Percentiles rank a stretch among this genome's conserved stretches.
These are phyloP conservation scores for Chrysanthemum lavandulifolium DNA, from an alignment of 129 eudicot genomes.

Conservation along the genomic window DNA sequence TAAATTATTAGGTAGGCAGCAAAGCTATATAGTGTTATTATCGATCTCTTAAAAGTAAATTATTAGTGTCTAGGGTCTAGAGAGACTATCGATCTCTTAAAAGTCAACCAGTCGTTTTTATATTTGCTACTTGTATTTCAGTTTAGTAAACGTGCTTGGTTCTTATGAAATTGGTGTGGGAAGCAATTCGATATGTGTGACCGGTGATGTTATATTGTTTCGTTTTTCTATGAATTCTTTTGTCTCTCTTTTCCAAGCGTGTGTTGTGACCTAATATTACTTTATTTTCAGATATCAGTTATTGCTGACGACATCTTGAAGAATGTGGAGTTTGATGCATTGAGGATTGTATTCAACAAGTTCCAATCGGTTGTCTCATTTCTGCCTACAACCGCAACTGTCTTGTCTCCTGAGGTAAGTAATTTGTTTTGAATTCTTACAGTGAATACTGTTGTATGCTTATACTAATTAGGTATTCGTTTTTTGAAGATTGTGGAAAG, in stretches of 20 bases:
- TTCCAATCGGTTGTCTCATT: slow-evolving; percentile 88
- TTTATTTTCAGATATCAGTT: slow-evolving; percentile 69
- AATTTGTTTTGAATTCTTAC: background rate
- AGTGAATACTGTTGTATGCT: background rate
- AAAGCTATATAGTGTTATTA: background rate
- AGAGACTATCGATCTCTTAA: background rate
- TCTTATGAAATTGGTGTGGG: no score
- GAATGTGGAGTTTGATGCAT: slow-evolving; percentile 90
- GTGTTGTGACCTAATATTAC: background rate
- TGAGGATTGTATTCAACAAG: slow-evolving; percentile 87
- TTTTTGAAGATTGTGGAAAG: slow-evolving; percentile 78
- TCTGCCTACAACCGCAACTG: slow-evolving; percentile 78
- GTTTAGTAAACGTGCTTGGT: no score
- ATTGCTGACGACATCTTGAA: slow-evolving; percentile 93
- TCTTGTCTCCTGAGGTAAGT: slow-evolving; percentile 87
- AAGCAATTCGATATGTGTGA: background rate
- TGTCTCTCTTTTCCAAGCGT: no score
- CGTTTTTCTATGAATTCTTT: background rate
- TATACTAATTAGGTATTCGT: background rate
- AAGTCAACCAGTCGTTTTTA: background rate
- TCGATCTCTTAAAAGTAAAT: background rate
- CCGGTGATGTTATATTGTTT: background rate
- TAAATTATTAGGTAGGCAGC: no score
- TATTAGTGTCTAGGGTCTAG: background rate
- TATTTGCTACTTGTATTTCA: no score